Evolutionary conservation across 1,139 yeast species (phyloP), one percentile per base, ranked within the genome.

Genomic region (Yamadazyma buinensis): DNA sequence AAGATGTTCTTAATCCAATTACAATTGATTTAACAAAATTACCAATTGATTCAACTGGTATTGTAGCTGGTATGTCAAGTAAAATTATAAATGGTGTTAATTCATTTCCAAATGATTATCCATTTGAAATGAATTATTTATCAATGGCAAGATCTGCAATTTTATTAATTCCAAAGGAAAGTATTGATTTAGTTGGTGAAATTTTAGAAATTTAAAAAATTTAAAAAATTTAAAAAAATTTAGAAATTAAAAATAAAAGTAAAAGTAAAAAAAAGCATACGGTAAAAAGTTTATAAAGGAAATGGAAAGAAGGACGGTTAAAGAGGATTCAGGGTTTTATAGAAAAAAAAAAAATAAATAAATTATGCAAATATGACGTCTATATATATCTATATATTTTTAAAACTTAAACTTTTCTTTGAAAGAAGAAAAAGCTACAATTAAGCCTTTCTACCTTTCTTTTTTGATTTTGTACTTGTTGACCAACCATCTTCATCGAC

Each of bases 401-500:
- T n/a, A n/a, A n/a, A n/a, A n/a, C n/a, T n/a, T n/a, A n/a, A n/a
- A n/a, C n/a, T n/a, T n/a, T n/a, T n/a, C n/a, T n/a, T n/a, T n/a
- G n/a, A n/a, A n/a, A n/a, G n/a, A n/a, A n/a, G n/a, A n/a, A n/a
- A n/a, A n/a, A n/a, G n/a, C n/a, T 17, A 17, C 8, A 8, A 18
- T 35, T 39, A 44, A 29, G 28, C 37, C 34, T 40, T 46, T 39
- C 39, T 44, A 26, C 49, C 47, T 26, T 72, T 75, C 67, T 82
- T 84, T 58, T 80, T 82, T 30, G 77, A 64, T 48, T 64, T 67
- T 29, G 57, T 57, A 38, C 63, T 64, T 37, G 74, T 67, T 40
- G 71, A 65, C 94, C 95, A 86, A 26, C 90, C 95, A 42, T 85
- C 95, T 35, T 73, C 80, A 35, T 77, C 83, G 26, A 73, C 78